Base-by-base conservation (phyloP, 1,284 basidiomycete genomes). In the Cryptococcus floricola region DNA sequence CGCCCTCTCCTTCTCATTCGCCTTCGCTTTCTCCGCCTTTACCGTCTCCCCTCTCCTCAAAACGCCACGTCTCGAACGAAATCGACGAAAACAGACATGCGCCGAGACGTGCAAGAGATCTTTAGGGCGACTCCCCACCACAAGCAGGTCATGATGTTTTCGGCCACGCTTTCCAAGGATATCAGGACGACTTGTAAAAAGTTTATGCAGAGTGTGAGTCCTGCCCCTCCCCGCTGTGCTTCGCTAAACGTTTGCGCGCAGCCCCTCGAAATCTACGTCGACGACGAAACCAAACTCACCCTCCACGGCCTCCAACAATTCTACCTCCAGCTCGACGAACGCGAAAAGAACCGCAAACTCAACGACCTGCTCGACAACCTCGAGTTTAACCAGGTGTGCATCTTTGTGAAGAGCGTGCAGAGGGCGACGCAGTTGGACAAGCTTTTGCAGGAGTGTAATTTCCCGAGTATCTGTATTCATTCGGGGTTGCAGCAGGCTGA, bases 91-190 rank as follows among this genome's bases (percentile, higher is more conserved):
- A n/a, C n/a, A 98, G 95, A 98, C 87, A 99, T 99, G 96, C 95
- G 96, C 78, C 91, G 96, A 70, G 96, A 99, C 77, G 95, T 99
- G 61, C 96, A 99, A 85, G 96, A 99, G 81, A 98, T 99, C 71
- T 99, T 98, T 86, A 88, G 94, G 68, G 85, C 92, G 16, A 98
- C 96, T n/a, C 96, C 96, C 56, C 95, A 97, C 79, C 93, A 97
- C 85, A 99, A 99, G 83, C 96, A 99, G 83, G 96, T 99, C 64
- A 98, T 98, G 96, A 98, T 99, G 96, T 99, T 99, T 83, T 95
- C 91, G 69, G 96, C 96, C 47, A 99, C 96, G 1, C 81, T 99
- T 60, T 86, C 92, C 56, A 98, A 98, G 82, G 96, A 98, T 64
- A 95, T 98, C 60, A 85, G 96, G 56, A 84, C 87, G 7, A 98